phyloP scores from a whole-genome alignment of 2,329 filamentous ascomycete species.

The Claviceps humidiphila region DNA sequence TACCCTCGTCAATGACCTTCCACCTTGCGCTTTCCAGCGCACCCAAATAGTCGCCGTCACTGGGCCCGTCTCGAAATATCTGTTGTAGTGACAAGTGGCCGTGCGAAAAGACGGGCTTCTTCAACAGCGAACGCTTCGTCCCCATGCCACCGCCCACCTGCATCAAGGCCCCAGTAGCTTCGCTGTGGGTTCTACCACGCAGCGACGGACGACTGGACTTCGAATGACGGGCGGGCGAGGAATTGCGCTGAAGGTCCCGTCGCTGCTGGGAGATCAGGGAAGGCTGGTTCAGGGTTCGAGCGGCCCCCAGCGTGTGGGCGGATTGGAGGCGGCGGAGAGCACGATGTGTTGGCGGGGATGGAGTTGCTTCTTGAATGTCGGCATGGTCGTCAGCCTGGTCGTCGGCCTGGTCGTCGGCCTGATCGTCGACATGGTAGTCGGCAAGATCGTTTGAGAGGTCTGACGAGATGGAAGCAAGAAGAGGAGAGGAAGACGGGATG shows the following conservation, averaged over 20 bases:
- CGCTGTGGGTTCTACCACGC: slow-evolving; percentile 59
- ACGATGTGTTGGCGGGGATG: slow-evolving; percentile 52
- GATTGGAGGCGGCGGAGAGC: slow-evolving; percentile 63
- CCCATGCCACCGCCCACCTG: slow-evolving; percentile 24
- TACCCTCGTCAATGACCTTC: slow-evolving; percentile 61
- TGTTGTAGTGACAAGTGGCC: slow-evolving; percentile 54
- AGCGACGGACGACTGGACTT: slow-evolving; percentile 29
- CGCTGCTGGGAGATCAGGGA: slow-evolving; percentile 53
- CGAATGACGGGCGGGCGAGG: slow-evolving; percentile 18
- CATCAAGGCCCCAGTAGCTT: slow-evolving; percentile 37
- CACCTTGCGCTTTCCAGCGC: slow-evolving; percentile 59
- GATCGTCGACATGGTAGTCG: slow-evolving; percentile 14
- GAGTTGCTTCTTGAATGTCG: slow-evolving; percentile 36
- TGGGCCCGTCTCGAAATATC: slow-evolving; percentile 68
- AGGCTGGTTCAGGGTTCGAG: slow-evolving; percentile 30
- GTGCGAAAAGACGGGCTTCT: slow-evolving; percentile 35
- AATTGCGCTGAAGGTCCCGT: slow-evolving; percentile 29
- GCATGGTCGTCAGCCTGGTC: slow-evolving; percentile 16
- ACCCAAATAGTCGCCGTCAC: slow-evolving; percentile 51
- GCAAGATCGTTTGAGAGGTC: slow-evolving; percentile 14
- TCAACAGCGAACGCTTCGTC: slow-evolving; percentile 24
- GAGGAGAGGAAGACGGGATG: neutral
- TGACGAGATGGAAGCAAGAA: neutral
- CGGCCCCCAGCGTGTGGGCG: slow-evolving; percentile 53
- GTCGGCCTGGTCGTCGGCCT: no score